Evolutionary conservation across 1,284 basidiomycete genomes (phyloP), one percentile per base, ranked within the genome.

Genomic region (Irpex lacteus): DNA sequence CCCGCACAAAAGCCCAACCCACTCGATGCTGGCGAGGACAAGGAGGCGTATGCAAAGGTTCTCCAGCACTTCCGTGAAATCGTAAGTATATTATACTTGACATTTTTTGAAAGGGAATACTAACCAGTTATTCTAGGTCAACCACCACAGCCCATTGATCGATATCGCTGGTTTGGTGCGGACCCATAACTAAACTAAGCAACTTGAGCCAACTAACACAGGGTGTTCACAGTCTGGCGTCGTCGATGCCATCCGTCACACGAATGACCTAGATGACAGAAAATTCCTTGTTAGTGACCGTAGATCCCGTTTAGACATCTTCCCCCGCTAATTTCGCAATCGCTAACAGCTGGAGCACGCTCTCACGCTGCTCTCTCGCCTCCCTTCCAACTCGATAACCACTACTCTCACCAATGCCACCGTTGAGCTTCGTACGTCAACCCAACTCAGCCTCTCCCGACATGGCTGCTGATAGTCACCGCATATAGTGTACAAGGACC

Each of bases 401-500:
- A 75, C 75, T 3, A 77, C 79, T 44, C 70, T 87, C 2, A 82
- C 89, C 70, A 80, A 81, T 60, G 81, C 79, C 59, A 80, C 86
- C 50, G 76, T 92, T 52, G 76, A 85, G 69, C 75, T 86, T 37
- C 71, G 91, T 91, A 67, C 67, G 89, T 80, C 32, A 11, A 9
- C 40, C 52, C 5, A 49, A 18, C 26, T 59, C 19, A 36, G 13
- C 54, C 21, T 37, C 0, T 8, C 5, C 26, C 34, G 55, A 15
- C 54, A 19, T 52, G 15, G 13, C 5, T 15, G 4, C 15, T 56
- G 3, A 32, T 2, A 19, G 36, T 65, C n/a, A 19, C 56, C 11
- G 9, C 57, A 32, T 61, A 36, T 60, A 72, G 90, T 94, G 62
- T 94, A 92, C 73, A 85, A 89, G 68, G 94, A 95, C 71, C 82